These are phyloP conservation scores for Fusarium avenaceum DNA, from an alignment of 2,329 filamentous ascomycete species.

Conservation along the genomic window DNA sequence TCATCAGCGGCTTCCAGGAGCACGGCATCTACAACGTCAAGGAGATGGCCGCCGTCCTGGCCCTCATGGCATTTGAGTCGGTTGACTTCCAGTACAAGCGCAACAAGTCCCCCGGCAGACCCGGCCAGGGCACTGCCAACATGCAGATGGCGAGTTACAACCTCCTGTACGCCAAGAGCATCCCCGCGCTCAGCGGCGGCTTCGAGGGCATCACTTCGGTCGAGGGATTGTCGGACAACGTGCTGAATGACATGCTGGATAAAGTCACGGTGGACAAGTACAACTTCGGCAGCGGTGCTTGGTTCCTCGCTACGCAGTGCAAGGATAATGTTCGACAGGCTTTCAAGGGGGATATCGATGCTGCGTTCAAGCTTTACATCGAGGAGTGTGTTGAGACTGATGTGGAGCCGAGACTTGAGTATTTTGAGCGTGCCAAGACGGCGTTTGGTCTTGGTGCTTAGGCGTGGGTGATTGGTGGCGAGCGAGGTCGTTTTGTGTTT, in stretches of 20 bases:
- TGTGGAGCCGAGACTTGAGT: constrained; percentile 52
- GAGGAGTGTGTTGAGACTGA: constrained; percentile 60
- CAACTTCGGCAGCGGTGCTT: constrained; percentile 67
- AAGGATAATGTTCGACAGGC: constrained; percentile 47
- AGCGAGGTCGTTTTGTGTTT: not conserved
- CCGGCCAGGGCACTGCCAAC: constrained; percentile 78
- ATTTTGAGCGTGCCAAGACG: constrained; percentile 62
- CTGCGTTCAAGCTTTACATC: constrained; percentile 62
- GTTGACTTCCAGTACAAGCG: constrained; percentile 77
- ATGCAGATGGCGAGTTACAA: constrained; percentile 65
- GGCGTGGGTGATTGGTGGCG: not conserved
- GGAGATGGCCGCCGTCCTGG: constrained; percentile 77
- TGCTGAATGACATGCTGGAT: constrained; percentile 58
- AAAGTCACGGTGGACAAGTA: constrained; percentile 63
- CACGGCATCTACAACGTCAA: constrained; percentile 68
- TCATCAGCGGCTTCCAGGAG: constrained; percentile 68
- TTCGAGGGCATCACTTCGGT: constrained; percentile 49
- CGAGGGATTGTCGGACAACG: constrained; percentile 49
- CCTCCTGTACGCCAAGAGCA: constrained; percentile 61
- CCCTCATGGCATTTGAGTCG: constrained; percentile 79
- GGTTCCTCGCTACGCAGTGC: constrained; percentile 65
- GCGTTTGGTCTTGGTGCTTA: constrained; percentile 57
- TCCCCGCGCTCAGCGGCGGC: constrained; percentile 56
- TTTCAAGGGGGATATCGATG: constrained; percentile 57
- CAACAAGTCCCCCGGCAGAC: constrained; percentile 68